A percentile compares a stretch with the other conserved stretches of the same genome.
Conservation (phyloP, 768 basidiomycete genomes). For the Filobasidium floriforme region DNA sequence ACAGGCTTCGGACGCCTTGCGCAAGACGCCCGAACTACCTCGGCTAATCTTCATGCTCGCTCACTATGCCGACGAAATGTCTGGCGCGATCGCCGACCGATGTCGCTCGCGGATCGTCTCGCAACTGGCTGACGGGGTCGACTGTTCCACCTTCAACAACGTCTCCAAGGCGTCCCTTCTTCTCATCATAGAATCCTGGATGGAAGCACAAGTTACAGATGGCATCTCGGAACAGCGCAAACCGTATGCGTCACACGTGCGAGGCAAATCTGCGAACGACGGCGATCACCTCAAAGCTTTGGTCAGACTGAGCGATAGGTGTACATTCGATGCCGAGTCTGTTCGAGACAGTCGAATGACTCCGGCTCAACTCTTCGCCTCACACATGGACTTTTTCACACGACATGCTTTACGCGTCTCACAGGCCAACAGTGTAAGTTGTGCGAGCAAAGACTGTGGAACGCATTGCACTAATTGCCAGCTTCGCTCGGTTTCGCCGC, state of each 20-base stretch:
- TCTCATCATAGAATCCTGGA: constrained; percentile 1
- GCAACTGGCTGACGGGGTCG: not conserved
- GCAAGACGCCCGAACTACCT: constrained; percentile 3
- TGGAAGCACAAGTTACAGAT: not conserved
- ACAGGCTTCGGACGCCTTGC: not conserved
- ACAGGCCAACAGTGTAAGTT: not conserved
- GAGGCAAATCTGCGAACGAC: not conserved
- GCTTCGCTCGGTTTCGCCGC: not conserved
- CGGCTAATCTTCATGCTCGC: constrained; percentile 3
- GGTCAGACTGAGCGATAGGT: not conserved
- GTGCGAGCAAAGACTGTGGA: not conserved
- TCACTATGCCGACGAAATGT: constrained; percentile 10
- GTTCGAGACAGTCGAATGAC: constrained; percentile 1
- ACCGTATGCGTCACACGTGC: not conserved
- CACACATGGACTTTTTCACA: constrained; percentile 5
- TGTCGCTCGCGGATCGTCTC: constrained; percentile 1
- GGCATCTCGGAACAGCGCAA: not conserved
- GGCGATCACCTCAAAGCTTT: not conserved
- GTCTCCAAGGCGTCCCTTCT: not conserved
- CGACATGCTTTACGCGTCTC: not conserved
- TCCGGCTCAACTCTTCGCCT: constrained; percentile 5
- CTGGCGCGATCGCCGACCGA: not conserved
- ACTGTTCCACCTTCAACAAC: constrained; percentile 6
- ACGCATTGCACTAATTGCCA: not conserved
- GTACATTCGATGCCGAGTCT: constrained; percentile 2